Evolutionary conservation across 2,329 filamentous ascomycete genomes (phyloP), one percentile per base, ranked within the genome.

Genomic region (Graphilbum sp.): DNA sequence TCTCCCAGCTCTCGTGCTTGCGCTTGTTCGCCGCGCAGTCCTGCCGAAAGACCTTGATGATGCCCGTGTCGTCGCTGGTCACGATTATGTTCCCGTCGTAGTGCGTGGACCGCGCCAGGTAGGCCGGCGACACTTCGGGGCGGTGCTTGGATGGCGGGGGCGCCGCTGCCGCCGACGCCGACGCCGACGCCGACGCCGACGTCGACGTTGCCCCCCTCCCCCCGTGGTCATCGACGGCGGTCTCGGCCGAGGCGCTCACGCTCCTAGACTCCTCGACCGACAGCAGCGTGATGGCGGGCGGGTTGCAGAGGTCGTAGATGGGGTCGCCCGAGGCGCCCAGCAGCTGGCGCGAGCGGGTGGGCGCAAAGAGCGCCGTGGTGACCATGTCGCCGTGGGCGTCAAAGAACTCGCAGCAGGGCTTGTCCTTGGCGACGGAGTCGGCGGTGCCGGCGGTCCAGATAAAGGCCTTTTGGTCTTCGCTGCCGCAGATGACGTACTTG

Each of bases 231-330:
- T n/a, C n/a, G n/a, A n/a, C n/a, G n/a, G n/a, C n/a, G n/a, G n/a
- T n/a, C n/a, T n/a, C n/a, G n/a, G n/a, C n/a, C n/a, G n/a, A n/a
- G n/a, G n/a, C n/a, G n/a, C n/a, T n/a, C n/a, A n/a, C n/a, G n/a
- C n/a, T n/a, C n/a, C n/a, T n/a, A n/a, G 35, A 59, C 49, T 90
- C 83, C 17, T 79, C 74, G 20, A 77, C 69, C 46, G 79, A 86
- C 43, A 87, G 66, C 16, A 96, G 64, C 7, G 75, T 87, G 15
- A 96, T 75, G 0, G 88, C 86, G 0, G 88, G 90, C 5, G 90
- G 90, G 49, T 96, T 96, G 64, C 90, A 96, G 1, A 96, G 67
- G 49, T 95, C 87, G 54, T 86, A 98, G n/a, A 98, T 72, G 2
- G 90, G 87, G 53, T 98, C 87, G 39, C 84, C 82, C 0, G 86